These are phyloP conservation scores for Naganishia onofrii DNA, from an alignment of 768 basidiomycete genomes.

Conservation along the genomic window DNA sequence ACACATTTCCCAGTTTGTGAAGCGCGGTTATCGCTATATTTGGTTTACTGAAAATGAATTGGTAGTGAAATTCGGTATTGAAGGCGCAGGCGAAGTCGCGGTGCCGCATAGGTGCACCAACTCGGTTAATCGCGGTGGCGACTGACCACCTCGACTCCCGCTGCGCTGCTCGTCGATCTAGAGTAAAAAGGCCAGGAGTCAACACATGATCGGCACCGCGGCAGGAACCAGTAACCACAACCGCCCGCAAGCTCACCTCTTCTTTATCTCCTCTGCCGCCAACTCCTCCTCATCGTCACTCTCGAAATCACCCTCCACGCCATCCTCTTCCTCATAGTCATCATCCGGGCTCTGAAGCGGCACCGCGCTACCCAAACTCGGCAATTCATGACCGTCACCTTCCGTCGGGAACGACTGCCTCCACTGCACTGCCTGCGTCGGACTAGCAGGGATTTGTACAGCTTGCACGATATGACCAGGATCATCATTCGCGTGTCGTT, in stretches of 20 bases:
- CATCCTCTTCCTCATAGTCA: slow-evolving; percentile 26
- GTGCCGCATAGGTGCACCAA: not conserved
- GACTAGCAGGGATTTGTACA: slow-evolving; percentile 20
- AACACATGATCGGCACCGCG: not conserved
- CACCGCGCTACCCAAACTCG: not conserved
- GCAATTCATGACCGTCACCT: slow-evolving; percentile 34
- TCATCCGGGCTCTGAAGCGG: slow-evolving; percentile 18
- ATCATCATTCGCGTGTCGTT: slow-evolving; percentile 32
- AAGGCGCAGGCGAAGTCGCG: too few relatives aligned
- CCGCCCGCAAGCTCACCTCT: slow-evolving; percentile 5
- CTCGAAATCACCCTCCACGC: slow-evolving; percentile 29
- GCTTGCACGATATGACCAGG: slow-evolving; percentile 40
- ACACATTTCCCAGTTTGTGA: not conserved
- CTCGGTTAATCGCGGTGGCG: slow-evolving; percentile 38
- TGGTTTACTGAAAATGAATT: not conserved
- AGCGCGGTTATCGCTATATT: not conserved
- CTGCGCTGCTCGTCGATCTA: slow-evolving; percentile 47
- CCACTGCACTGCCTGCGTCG: not conserved
- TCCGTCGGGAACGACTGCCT: slow-evolving; percentile 6
- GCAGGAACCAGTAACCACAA: not conserved
- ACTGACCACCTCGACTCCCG: slow-evolving; percentile 49
- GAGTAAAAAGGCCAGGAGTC: not conserved
- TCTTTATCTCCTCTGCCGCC: slow-evolving; percentile 25
- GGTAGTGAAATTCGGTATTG: not conserved
- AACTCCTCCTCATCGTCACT: slow-evolving; percentile 30